A percentile compares a stretch with the other conserved stretches of the same genome.
Conservation (phyloP, 768 basidiomycete species). For the Melanogaster broomeanus region DNA sequence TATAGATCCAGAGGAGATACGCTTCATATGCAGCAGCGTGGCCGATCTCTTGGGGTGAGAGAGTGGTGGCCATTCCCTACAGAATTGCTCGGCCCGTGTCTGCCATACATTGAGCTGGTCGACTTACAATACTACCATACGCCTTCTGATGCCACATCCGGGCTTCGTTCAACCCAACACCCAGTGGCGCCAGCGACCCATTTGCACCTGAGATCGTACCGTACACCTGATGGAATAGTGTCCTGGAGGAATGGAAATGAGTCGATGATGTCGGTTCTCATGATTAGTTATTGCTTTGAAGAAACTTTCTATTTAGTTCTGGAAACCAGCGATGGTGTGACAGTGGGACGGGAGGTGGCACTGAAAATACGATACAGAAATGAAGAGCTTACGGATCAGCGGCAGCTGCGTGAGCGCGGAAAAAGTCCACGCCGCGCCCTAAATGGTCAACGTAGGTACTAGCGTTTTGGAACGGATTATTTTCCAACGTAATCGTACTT, state of each 20-base stretch:
- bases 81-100: background rate
- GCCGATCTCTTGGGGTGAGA: constrained; percentile 65
- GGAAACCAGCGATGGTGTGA: background rate
- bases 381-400: constrained; percentile 6
- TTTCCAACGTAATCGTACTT: constrained; percentile 23
- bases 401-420: constrained; percentile 55
- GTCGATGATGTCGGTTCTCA: background rate
- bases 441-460: background rate
- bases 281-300: background rate
- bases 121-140: constrained; percentile 60
- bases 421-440: constrained; percentile 68
- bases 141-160: constrained; percentile 64
- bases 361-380: background rate
- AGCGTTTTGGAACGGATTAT: background rate
- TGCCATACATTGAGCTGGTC: background rate
- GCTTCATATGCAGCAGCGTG: constrained; percentile 81
- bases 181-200: constrained; percentile 26
- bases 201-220: constrained; percentile 17
- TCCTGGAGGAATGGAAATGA: constrained; percentile 18
- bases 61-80: constrained; percentile 51
- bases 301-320: no score
- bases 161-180: constrained; percentile 62
- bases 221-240: constrained; percentile 40
- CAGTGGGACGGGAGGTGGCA: background rate
- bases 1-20: constrained; percentile 65